A percentile compares a stretch with the other conserved stretches of the same genome.
Conservation (phyloP, 139 green algal genomes). For the Zygnema cylindricum region DNA sequence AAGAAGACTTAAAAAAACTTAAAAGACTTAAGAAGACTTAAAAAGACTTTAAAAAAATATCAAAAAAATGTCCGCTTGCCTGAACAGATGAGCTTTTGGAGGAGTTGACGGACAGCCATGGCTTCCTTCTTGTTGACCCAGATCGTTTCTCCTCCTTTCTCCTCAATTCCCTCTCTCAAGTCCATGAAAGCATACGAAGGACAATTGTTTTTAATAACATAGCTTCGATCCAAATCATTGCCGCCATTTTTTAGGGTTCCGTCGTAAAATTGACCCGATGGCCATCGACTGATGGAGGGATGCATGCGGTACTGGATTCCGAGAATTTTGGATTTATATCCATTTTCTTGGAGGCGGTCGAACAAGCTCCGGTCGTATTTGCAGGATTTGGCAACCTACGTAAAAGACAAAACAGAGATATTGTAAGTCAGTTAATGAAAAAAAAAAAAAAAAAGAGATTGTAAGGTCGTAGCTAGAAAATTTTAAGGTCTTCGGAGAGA, state of each 20-base stretch:
- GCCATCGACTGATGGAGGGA: constrained; percentile 79
- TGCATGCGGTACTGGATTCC: constrained; percentile 87
- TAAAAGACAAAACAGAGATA: constrained; percentile 63
- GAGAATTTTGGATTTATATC: constrained; percentile 69
- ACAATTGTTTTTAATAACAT: constrained; percentile 7
- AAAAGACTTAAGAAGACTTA: too few species aligned
- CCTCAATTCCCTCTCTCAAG: background rate
- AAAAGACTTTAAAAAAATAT: background rate
- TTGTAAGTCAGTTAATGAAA: constrained; percentile 65
- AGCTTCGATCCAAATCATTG: background rate
- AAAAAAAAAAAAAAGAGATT: constrained; percentile 62
- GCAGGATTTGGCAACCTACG: background rate
- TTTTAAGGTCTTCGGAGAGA: too few species aligned
- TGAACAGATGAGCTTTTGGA: background rate
- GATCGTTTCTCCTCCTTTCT: background rate
- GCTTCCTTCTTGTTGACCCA: constrained; percentile 11
- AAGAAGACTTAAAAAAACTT: too few species aligned
- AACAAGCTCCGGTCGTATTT: constrained; percentile 58
- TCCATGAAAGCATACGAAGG: constrained; percentile 9
- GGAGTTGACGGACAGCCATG: background rate
- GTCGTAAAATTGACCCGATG: constrained; percentile 34
- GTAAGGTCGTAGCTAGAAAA: constrained; percentile 66
- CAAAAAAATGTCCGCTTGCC: too few species aligned
- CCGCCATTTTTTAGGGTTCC: constrained; percentile 22
- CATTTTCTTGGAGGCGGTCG: constrained; percentile 71